Percentiles rank a stretch among this genome's conserved stretches.
phyloP scores from a whole-genome alignment of 306 rosid genomes.

The Oemleria cerasiformis region DNA sequence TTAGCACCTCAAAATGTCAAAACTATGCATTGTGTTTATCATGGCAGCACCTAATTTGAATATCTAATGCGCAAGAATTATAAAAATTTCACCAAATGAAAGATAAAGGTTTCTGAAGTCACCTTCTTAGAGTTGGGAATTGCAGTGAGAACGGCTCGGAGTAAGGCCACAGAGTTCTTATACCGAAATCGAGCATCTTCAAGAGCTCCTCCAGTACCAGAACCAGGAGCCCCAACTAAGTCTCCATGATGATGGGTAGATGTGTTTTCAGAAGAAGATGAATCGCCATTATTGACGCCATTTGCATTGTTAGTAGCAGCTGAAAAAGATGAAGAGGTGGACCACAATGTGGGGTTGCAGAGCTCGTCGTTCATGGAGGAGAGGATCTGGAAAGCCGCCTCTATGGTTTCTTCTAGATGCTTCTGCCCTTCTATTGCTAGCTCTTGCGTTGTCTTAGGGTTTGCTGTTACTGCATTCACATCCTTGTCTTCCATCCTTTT shows the following conservation, averaged over 20 bases:
- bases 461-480: slow-evolving; percentile 18
- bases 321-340: slow-evolving; percentile 42
- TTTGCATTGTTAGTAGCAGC: slow-evolving; percentile 20
- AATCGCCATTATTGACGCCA: slow-evolving; percentile 49
- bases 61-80: background rate
- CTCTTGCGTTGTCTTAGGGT: slow-evolving; percentile 64
- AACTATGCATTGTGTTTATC: background rate
- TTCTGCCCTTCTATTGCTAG: slow-evolving; percentile 80
- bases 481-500: slow-evolving; percentile 54
- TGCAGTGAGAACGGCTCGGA: slow-evolving; percentile 61
- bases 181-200: slow-evolving; percentile 81
- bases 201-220: slow-evolving; percentile 64
- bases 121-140: slow-evolving; percentile 81
- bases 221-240: slow-evolving; percentile 30
- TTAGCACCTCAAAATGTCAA: background rate
- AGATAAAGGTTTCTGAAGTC: slow-evolving; percentile 11
- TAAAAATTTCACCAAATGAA: slow-evolving; percentile 6
- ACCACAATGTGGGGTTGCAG: slow-evolving; percentile 82
- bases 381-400: slow-evolving; percentile 83
- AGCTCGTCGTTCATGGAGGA: slow-evolving; percentile 97
- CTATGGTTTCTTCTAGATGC: slow-evolving; percentile 79
- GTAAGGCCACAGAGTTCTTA: slow-evolving; percentile 67
- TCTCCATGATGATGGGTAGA: slow-evolving; percentile 42
- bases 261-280: slow-evolving; percentile 51
- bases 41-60: background rate